Evolutionary conservation across 2,329 filamentous ascomycete genomes (phyloP).

Genomic region (Fonsecaea erecta): DNA sequence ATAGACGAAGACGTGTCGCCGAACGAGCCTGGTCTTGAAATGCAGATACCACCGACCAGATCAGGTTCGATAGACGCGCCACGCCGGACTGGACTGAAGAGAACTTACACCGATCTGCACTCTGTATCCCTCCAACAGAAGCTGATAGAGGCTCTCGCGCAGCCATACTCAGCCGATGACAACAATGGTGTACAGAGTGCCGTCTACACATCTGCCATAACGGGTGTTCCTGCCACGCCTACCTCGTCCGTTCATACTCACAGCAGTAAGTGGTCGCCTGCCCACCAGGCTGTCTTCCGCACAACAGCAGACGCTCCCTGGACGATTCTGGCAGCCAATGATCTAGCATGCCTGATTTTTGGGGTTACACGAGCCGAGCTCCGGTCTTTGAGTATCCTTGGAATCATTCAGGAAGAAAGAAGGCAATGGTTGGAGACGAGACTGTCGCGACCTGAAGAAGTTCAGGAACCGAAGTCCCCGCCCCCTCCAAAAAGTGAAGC

Average conservation of each 20-base stretch:
- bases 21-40: conserved; percentile 31
- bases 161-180: conserved; percentile 72
- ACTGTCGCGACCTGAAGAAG: conserved; percentile 55
- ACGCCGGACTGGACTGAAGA: conserved; percentile 72
- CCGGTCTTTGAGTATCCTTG: conserved; percentile 89
- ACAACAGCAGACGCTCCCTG: conserved; percentile 89
- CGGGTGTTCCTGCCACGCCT: conserved; percentile 17
- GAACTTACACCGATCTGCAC: conserved; percentile 84
- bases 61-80: conserved; percentile 45
- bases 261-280: conserved; percentile 85
- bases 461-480: conserved; percentile 25
- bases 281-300: conserved; percentile 94
- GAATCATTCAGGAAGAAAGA: conserved; percentile 89
- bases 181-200: conserved; percentile 46
- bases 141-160: conserved; percentile 81
- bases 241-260: conserved; percentile 75
- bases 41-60: conserved; percentile 30
- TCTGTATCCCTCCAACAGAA: conserved; percentile 77
- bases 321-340: conserved; percentile 96
- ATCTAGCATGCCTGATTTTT: conserved; percentile 95
- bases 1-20: conserved; percentile 27
- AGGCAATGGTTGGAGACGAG: conserved; percentile 88
- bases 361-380: conserved; percentile 98
- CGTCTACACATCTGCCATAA: conserved; percentile 41
- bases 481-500: conserved; percentile 38